Evolutionary conservation across 2,329 filamentous ascomycete genomes (phyloP).

Genomic region (Talaromyces sp.): DNA sequence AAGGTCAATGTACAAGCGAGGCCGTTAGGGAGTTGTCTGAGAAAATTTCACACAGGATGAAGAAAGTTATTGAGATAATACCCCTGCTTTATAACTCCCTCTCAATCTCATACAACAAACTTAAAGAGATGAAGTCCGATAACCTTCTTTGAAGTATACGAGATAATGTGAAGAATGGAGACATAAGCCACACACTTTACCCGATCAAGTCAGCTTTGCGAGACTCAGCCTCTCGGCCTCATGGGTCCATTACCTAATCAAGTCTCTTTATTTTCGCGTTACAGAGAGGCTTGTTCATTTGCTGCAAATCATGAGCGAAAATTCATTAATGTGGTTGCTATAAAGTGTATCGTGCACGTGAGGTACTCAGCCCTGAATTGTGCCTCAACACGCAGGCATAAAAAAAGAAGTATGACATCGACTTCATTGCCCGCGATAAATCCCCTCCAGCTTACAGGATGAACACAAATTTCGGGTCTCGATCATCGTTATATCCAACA

Average conservation of each 20-base stretch:
- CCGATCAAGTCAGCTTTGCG: neutral
- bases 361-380: neutral
- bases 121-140: neutral
- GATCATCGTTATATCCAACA: conserved; percentile 55
- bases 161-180: neutral
- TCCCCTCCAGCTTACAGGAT: conserved; percentile 51
- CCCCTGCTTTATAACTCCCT: no score
- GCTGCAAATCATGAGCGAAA: neutral
- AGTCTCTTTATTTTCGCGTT: no score
- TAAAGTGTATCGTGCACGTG: neutral
- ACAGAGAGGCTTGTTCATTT: neutral
- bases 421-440: no score
- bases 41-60: no score
- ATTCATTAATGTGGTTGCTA: neutral
- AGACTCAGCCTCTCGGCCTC: neutral
- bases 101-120: no score
- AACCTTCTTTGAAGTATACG: neutral
- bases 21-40: no score
- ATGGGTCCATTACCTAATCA: no score
- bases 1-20: no score
- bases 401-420: no score
- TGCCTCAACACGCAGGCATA: neutral
- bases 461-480: conserved; percentile 59
- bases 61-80: no score
- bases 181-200: neutral